Base-by-base conservation (phyloP, 108 stramenopile genomes). In the Bacterosira constricta region DNA sequence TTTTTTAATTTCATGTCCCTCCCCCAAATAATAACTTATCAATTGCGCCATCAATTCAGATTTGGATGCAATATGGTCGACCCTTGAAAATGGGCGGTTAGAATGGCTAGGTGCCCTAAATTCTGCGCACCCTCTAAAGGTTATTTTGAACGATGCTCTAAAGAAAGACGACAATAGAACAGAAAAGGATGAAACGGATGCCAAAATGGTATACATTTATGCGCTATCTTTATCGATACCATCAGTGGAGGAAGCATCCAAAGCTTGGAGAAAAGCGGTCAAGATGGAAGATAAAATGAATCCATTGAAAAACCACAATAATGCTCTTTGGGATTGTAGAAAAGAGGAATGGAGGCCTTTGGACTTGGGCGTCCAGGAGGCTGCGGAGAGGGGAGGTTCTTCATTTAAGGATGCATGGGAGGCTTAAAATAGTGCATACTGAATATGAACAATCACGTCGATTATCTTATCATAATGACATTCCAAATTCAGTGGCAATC, bases 181-280 rank as follows among this genome's bases (percentile, higher is more conserved):
- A n/a, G 73, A 77, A 20, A 84, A 81, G n/a, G 86, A 87, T 80
- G 79, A 63, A 8, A 77, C 83, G 38, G 87, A 88, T 71, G 82
- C 83, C 32, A 85, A 81, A 69, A 88, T 88, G 87, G 63, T 88
- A 0, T 87, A 83, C 79, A 88, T 88, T 12, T 88, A 88, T 51
- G 75, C 82, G 17, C 18, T 88, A 7, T 71, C 71, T 20, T 25
- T 88, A 29, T 77, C 80, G 4, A 72, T 88, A 35, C 57, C 75
- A 26, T 34, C 21, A 18, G 37, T 86, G 44, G 46, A 69, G 34
- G 42, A 54, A 17, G 55, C 35, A 53, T 69, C 69, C 3, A 62
- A 80, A 46, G 35, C 66, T 11, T 88, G 87, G 83, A 53, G 39
- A n/a, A 61, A 66, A 21, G 61, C 58, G 10, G 87, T 85, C n/a